Base-by-base conservation (phyloP, 1,284 basidiomycete species). In the Trametes pubescens region DNA sequence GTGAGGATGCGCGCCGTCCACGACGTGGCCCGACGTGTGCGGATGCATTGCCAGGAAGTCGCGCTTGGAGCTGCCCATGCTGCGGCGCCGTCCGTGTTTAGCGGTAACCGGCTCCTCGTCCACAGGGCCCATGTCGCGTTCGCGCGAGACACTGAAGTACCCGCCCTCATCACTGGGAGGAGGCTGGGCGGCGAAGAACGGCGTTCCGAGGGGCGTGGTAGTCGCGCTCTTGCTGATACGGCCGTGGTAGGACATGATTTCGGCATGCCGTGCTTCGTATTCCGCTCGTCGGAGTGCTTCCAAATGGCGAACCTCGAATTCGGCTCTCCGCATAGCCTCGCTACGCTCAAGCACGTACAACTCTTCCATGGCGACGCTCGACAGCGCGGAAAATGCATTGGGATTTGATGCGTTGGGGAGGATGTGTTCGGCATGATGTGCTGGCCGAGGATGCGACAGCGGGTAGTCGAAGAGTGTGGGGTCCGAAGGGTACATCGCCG, bases 281-380 rank as follows among this genome's bases (percentile, higher is more conserved):
- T 95, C 93, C 24, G 93, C 93, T 22, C 93, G 84, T 34, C 93
- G 85, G 61, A 95, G 83, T 3, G 91, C 91, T 66, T 93, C 93
- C 51, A 87, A 85, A 71, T 92, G 93, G 11, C 88, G 85, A 16
- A 91, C 85, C 73, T 95, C 93, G 77, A 92, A 96, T 73, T 95
- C 92, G 8, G 93, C 94, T 43, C 94, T 84, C 26, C 95, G 85
- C 49, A 90, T 77, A 1, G 93, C 92, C 75, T 96, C 94, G 68
- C 90, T 84, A 43, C 89, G 88, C 76, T 96, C 95, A n/a, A 96
- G 85, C 68, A 89, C 87, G 72, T 91, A 90, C 0, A 96, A 84
- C 76, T 96, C 93, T 62, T 94, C 93, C 76, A 95, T 91, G 1
- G 94, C 94, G 43, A 94, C 85, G 22, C 85, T 88, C 11, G 92